Evolutionary conservation across 2,329 filamentous ascomycete species (phyloP).

Genomic region (Gaeumannomyces sp.): DNA sequence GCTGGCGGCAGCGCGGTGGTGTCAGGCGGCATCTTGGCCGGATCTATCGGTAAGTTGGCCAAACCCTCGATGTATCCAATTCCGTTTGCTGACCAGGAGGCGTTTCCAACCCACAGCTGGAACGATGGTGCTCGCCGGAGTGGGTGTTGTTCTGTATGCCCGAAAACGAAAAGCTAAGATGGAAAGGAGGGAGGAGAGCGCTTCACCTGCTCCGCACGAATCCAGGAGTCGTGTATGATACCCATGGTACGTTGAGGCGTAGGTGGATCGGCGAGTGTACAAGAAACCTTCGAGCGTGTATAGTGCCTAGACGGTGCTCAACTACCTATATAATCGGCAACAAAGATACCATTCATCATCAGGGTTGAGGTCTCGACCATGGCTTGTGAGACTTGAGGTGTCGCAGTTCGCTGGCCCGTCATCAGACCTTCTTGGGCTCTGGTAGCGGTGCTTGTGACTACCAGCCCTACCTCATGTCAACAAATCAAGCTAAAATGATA

Average conservation of each 20-base stretch:
- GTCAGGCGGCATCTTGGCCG: not conserved
- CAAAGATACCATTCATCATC: not conserved
- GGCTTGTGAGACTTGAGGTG: too few species aligned
- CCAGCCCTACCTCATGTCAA: too few species aligned
- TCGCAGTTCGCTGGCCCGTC: too few species aligned
- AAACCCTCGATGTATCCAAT: not conserved
- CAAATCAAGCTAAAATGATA: too few species aligned
- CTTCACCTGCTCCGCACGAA: not conserved
- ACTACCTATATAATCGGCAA: not conserved
- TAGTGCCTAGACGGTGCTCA: not conserved
- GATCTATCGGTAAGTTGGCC: not conserved
- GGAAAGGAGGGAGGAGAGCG: not conserved
- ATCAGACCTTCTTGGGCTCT: too few species aligned
- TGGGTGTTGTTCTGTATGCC: slow-evolving; percentile 19
- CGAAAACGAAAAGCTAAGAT: not conserved
- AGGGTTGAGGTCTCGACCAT: too few species aligned
- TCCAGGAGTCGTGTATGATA: not conserved
- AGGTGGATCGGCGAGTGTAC: not conserved
- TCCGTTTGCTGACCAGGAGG: not conserved
- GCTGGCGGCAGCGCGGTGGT: too few species aligned
- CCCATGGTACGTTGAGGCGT: not conserved
- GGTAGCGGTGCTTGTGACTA: too few species aligned
- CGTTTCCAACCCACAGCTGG: slow-evolving; percentile 36
- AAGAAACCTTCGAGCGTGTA: not conserved
- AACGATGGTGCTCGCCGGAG: slow-evolving; percentile 29